Conservation (phyloP, 441 rosid species). For the Euphorbia celastroides region DNA sequence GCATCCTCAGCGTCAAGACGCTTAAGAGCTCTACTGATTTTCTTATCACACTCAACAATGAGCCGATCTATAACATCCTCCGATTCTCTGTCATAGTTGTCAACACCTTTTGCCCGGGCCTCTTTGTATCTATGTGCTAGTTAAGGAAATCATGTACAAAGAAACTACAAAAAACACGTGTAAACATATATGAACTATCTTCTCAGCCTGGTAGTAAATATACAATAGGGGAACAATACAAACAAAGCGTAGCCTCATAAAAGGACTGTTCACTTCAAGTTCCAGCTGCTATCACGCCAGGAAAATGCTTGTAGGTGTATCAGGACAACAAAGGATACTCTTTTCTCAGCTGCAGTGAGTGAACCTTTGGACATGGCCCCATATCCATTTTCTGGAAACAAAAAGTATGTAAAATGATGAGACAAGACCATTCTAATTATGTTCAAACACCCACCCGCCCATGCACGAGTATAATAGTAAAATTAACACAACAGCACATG, state of each 20-base stretch:
- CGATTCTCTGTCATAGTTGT: conserved; percentile 84
- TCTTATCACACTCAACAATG: conserved; percentile 94
- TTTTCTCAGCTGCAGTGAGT: conserved; percentile 89
- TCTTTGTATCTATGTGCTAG: conserved; percentile 68
- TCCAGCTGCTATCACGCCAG: not conserved
- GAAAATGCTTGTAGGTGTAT: not conserved
- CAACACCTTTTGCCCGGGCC: conserved; percentile 71
- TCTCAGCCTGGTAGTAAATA: not conserved
- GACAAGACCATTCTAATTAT: not conserved
- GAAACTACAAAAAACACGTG: not conserved
- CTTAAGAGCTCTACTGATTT: conserved; percentile 92
- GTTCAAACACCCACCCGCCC: not conserved
- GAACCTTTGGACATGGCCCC: conserved; percentile 99
- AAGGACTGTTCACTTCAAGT: not conserved
- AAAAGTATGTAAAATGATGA: not conserved
- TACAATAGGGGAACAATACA: not conserved
- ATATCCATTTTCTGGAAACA: conserved; percentile 48
- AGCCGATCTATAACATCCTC: conserved; percentile 95
- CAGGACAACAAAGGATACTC: conserved; percentile 60
- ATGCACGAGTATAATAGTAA: not conserved
- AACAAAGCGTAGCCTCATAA: not conserved
- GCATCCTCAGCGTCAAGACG: conserved; percentile 99
- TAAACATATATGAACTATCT: not conserved
- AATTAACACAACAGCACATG: no score
- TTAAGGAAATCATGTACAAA: conserved; percentile 25